Evolutionary conservation across 345 rosid genomes (phyloP).

Genomic region (Jatropha curcas): DNA sequence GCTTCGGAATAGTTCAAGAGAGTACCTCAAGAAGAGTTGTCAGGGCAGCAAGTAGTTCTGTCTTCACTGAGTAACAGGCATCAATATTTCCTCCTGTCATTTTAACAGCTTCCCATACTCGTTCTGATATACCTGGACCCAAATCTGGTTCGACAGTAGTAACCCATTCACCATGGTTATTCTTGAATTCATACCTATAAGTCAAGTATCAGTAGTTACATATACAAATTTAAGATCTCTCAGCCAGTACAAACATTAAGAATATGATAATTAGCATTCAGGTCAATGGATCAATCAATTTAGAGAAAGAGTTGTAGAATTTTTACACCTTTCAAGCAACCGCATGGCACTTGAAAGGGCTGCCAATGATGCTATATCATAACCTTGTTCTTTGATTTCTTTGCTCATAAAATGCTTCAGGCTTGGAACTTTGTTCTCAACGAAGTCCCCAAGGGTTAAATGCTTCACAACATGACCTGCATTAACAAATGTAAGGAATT

Average conservation of each 20-base stretch:
- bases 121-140: slow-evolving; percentile 67
- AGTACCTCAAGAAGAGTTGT: slow-evolving; percentile 68
- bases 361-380: slow-evolving; percentile 62
- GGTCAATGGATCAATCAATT: neutral
- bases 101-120: slow-evolving; percentile 60
- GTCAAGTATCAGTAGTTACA: slow-evolving; percentile 13
- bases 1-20: neutral
- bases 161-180: slow-evolving; percentile 73
- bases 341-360: slow-evolving; percentile 80
- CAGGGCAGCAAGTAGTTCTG: slow-evolving; percentile 58
- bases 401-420: slow-evolving; percentile 56
- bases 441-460: slow-evolving; percentile 54
- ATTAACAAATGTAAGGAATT: neutral
- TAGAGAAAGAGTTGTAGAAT: neutral
- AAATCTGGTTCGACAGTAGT: slow-evolving; percentile 61
- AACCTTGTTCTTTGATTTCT: slow-evolving; percentile 37
- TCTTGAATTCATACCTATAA: slow-evolving; percentile 79
- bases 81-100: slow-evolving; percentile 51
- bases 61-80: slow-evolving; percentile 44
- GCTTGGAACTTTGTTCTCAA: slow-evolving; percentile 64
- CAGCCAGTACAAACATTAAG: neutral
- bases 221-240: neutral
- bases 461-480: slow-evolving; percentile 57
- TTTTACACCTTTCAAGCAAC: slow-evolving; percentile 57
- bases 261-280: neutral